Percentiles rank a stretch among this genome's conserved stretches.
Conservation (phyloP, 2,329 filamentous ascomycete species). For the Pseudocercospora crystallina region DNA sequence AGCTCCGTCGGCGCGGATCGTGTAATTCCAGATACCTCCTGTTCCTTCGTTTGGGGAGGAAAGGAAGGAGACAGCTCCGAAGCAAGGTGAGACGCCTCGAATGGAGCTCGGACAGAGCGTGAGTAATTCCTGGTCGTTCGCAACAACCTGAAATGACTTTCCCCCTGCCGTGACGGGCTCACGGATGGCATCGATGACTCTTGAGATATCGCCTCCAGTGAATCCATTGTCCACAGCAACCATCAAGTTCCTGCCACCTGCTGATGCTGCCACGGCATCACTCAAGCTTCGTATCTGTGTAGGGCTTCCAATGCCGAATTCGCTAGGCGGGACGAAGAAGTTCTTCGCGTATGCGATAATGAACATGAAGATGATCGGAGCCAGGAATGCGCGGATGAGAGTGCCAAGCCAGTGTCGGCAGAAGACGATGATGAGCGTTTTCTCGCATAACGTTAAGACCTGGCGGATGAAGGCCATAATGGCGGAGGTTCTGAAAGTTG, state of each 20-base stretch:
- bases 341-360: constrained; percentile 65
- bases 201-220: constrained; percentile 67
- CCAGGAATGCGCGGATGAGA: constrained; percentile 54
- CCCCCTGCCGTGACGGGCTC: constrained; percentile 57
- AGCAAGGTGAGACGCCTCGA: constrained; percentile 68
- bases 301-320: constrained; percentile 68
- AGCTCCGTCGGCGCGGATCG: constrained; percentile 71
- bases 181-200: constrained; percentile 65
- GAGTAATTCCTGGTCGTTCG: constrained; percentile 58
- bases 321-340: constrained; percentile 75
- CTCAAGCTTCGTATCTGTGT: constrained; percentile 63
- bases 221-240: constrained; percentile 75
- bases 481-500: neutral
- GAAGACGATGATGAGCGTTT: constrained; percentile 57
- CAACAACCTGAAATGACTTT: constrained; percentile 56
- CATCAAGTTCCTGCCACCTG: constrained; percentile 64
- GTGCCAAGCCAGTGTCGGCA: constrained; percentile 56
- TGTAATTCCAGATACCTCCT: constrained; percentile 78
- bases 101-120: constrained; percentile 59
- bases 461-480: constrained; percentile 42
- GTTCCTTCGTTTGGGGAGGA: constrained; percentile 71
- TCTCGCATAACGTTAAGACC: constrained; percentile 57
- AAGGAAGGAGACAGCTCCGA: constrained; percentile 71
- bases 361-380: constrained; percentile 54
- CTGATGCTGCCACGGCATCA: constrained; percentile 61